Evolutionary conservation across 2,329 filamentous ascomycete species (phyloP).

Genomic region (Tolypocladium capitatum): DNA sequence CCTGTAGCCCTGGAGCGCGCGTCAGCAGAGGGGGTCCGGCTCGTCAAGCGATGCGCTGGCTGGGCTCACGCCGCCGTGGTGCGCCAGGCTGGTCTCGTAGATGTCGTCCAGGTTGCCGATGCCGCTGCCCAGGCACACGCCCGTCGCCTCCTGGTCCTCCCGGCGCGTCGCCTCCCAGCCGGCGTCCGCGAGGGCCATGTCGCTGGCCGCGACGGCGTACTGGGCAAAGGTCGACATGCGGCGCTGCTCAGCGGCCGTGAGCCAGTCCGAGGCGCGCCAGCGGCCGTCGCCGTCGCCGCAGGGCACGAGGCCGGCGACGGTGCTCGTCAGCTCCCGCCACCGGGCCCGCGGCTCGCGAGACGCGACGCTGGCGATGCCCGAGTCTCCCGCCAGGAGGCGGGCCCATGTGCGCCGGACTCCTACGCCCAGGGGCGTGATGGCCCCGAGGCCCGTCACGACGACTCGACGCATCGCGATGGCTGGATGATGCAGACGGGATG

Average conservation of each 20-base stretch:
- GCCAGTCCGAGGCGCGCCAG: constrained; percentile 43
- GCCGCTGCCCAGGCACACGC: constrained; percentile 86
- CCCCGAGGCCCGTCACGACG: constrained; percentile 72
- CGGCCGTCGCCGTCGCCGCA: constrained; percentile 23
- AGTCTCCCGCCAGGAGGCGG: constrained; percentile 65
- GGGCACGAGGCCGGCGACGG: constrained; percentile 74
- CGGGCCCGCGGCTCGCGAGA: constrained; percentile 38
- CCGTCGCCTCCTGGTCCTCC: constrained; percentile 61
- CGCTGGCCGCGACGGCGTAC: constrained; percentile 74
- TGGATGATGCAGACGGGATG: too few species aligned
- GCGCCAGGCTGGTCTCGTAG: constrained; percentile 69
- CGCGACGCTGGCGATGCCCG: constrained; percentile 65
- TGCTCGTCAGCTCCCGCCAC: constrained; percentile 68
- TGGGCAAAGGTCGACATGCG: constrained; percentile 88
- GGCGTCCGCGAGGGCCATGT: constrained; percentile 77
- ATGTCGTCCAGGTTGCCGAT: constrained; percentile 91
- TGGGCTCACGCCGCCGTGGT: constrained; percentile 51
- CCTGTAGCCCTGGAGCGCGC: constrained; percentile 57
- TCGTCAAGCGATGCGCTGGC: too few species aligned
- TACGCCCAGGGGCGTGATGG: constrained; percentile 71
- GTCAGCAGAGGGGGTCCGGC: not conserved
- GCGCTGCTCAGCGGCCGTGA: constrained; percentile 42
- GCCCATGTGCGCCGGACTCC: constrained; percentile 68
- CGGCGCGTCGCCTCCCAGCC: constrained; percentile 52
- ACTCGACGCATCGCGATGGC: constrained; percentile 59